A percentile compares a stretch with the other conserved stretches of the same genome.
These are phyloP conservation scores for Komagataella populi DNA, from an alignment of 805 yeast genomes.

Conservation along the genomic window DNA sequence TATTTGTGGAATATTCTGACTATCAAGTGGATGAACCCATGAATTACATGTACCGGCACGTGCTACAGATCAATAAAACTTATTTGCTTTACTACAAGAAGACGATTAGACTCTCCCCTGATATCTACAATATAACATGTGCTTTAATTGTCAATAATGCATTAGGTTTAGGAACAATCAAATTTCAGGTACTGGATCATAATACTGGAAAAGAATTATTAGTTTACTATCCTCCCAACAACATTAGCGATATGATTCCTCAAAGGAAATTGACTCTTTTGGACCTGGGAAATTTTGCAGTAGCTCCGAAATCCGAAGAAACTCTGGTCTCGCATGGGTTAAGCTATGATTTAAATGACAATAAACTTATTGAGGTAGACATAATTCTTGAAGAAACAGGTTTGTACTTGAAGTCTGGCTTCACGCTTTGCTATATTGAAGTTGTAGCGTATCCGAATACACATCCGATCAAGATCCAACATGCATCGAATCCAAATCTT, in stretches of 20 bases:
- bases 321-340: not conserved
- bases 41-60: conserved; percentile 26
- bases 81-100: conserved; percentile 33
- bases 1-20: conserved; percentile 32
- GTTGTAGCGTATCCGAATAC: conserved; percentile 15
- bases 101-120: conserved; percentile 31
- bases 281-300: conserved; percentile 33
- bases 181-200: conserved; percentile 29
- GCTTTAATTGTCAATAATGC: conserved; percentile 40
- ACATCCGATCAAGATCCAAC: conserved; percentile 15
- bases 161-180: conserved; percentile 44
- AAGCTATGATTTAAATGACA: conserved; percentile 4
- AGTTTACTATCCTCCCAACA: conserved; percentile 40
- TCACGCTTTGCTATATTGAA: conserved; percentile 23
- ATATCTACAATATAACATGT: conserved; percentile 33
- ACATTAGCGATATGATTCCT: conserved; percentile 45
- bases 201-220: conserved; percentile 17
- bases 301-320: conserved; percentile 11
- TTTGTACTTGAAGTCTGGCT: conserved; percentile 35
- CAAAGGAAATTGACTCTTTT: conserved; percentile 33
- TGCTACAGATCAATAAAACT: conserved; percentile 34
- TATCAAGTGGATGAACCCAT: conserved; percentile 32
- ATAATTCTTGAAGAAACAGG: conserved; percentile 46
- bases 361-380: conserved; percentile 21
- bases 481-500: not conserved